Base-by-base conservation (phyloP, 148 eudicot species). In the Nyssa sinensis region DNA sequence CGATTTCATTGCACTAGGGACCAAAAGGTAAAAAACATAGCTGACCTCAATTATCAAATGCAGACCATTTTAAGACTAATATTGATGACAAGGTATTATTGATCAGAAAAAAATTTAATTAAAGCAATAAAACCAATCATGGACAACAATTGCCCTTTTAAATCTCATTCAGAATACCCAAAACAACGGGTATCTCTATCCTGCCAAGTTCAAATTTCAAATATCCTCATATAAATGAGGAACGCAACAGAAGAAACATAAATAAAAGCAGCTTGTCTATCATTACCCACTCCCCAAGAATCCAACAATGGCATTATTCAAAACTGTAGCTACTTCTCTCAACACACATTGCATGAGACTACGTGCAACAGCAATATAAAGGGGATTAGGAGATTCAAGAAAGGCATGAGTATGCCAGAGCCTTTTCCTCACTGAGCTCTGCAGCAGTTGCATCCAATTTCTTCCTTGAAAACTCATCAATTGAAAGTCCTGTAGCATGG, bases 331-430 rank as follows among this genome's bases (percentile, higher is more conserved):
- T 81, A 70, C 61, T 77, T 35, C 74, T 24, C 53, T 59, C 17
- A 73, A 66, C 76, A 73, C 76, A 74, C 79, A 70, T 27, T 67
- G 12, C 70, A 57, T 23, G 49, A 41, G 55, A 66, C 69, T 23
- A 21, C 63, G 47, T 35, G 51, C 33, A 64, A 29, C 17, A 60
- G 21, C 21, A 69, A 34, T 34, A 19, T 66, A 7, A 14, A 60
- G 67, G 44, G 32, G 13, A 21, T 19, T 1, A 31, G 7, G 47
- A 44, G 44, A 65, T 68, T 69, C 78, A 94, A 51, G 87, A 53
- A 19, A 94, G 92, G 86, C 98, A 94, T 7, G 97, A 94, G 84
- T 94, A 92, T 23, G 98, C 98, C 84, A 94, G 72, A 33, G 83
- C 70, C 87, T 92, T 94, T 74, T 94, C 98, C 92, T 94, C 98